These are phyloP conservation scores for Candida odintsovae DNA, from an alignment of 805 yeast species.

Conservation along the genomic window DNA sequence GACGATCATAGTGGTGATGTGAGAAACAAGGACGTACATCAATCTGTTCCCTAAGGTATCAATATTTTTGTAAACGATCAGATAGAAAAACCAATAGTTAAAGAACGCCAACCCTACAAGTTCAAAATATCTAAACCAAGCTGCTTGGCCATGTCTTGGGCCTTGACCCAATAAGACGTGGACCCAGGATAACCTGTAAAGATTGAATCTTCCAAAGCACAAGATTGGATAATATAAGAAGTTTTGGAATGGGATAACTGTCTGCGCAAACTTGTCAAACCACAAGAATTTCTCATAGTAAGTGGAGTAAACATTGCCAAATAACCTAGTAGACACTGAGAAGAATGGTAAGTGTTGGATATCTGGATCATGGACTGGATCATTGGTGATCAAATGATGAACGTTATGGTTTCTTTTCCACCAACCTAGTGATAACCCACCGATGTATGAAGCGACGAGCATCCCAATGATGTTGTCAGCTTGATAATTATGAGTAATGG, in stretches of 20 bases:
- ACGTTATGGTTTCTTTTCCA: slow-evolving; percentile 93
- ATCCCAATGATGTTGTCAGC: slow-evolving; percentile 71
- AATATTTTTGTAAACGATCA: slow-evolving; percentile 45
- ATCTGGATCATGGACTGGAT: slow-evolving; percentile 92
- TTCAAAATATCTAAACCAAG: slow-evolving; percentile 81
- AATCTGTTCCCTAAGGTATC: slow-evolving; percentile 50
- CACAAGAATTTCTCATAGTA: slow-evolving; percentile 64
- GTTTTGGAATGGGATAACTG: slow-evolving; percentile 57
- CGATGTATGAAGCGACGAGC: slow-evolving; percentile 67
- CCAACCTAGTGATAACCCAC: slow-evolving; percentile 92
- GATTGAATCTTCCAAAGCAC: slow-evolving; percentile 78
- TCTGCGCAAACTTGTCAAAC: slow-evolving; percentile 62
- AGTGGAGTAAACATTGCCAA: slow-evolving; percentile 69
- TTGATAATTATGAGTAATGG: slow-evolving; percentile 76
- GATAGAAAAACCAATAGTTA: slow-evolving; percentile 77
- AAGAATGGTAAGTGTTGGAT: slow-evolving; percentile 90
- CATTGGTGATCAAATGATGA: slow-evolving; percentile 89
- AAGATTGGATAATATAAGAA: slow-evolving; percentile 73
- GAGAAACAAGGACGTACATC: slow-evolving; percentile 63
- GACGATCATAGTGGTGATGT: slow-evolving; percentile 81
- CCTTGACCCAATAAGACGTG: slow-evolving; percentile 73
- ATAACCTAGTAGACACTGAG: slow-evolving; percentile 70
- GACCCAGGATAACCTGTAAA: slow-evolving; percentile 76
- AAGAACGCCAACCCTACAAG: slow-evolving; percentile 63
- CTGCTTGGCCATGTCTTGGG: slow-evolving; percentile 76